Evolutionary conservation across 768 basidiomycete genomes (phyloP).

Genomic region (Lyophyllum shimeji): DNA sequence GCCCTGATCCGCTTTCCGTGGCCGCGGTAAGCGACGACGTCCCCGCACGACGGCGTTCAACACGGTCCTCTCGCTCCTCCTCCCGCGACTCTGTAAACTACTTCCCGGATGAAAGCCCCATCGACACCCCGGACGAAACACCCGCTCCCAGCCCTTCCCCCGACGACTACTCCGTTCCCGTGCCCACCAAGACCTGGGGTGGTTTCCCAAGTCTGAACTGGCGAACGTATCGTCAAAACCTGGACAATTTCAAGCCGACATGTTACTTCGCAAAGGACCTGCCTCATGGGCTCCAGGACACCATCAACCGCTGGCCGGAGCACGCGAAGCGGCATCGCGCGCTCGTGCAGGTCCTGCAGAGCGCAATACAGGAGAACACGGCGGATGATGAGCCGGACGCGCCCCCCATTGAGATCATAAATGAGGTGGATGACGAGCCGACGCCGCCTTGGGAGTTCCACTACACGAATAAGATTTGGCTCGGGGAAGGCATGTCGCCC

Average conservation of each 20-base stretch:
- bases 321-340: constrained; percentile 39
- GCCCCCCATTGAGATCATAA: constrained; percentile 66
- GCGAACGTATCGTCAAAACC: constrained; percentile 32
- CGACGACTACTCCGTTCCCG: constrained; percentile 6
- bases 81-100: constrained; percentile 10
- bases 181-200: constrained; percentile 19
- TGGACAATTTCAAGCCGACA: constrained; percentile 31
- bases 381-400: constrained; percentile 66
- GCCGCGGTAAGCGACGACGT: not conserved
- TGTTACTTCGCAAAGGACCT: constrained; percentile 46
- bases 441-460: constrained; percentile 85
- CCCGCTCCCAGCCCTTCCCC: constrained; percentile 10
- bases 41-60: constrained; percentile 8
- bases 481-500: constrained; percentile 63
- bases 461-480: constrained; percentile 84
- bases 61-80: constrained; percentile 12
- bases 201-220: constrained; percentile 39
- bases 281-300: constrained; percentile 64
- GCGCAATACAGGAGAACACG: constrained; percentile 65
- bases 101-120: constrained; percentile 1
- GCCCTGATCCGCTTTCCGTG: constrained; percentile 1
- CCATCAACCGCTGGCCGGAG: constrained; percentile 53
- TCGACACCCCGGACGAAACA: constrained; percentile 8
- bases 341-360: constrained; percentile 58
- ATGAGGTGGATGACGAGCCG: constrained; percentile 64